A percentile compares a stretch with the other conserved stretches of the same genome.
phyloP scores from a whole-genome alignment of 495 filamentous ascomycete genomes.

The Neurospora sp. region DNA sequence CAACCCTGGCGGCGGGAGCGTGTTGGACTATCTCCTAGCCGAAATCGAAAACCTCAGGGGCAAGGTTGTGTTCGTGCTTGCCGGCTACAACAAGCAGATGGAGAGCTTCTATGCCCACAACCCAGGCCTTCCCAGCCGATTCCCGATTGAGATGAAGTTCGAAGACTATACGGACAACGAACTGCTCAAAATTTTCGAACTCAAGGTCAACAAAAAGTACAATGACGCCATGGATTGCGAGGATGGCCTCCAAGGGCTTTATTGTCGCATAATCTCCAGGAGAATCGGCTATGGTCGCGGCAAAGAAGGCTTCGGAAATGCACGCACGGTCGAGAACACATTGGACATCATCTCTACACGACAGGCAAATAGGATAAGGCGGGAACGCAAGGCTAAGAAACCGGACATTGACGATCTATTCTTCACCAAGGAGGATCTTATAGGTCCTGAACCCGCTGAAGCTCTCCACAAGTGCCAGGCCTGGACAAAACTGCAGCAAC shows the following conservation, averaged over 20 bases:
- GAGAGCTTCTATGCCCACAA: conserved; percentile 73
- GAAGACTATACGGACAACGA: conserved; percentile 60
- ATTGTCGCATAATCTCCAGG: conserved; percentile 51
- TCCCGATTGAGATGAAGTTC: conserved; percentile 57
- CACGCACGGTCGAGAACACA: conserved; percentile 54
- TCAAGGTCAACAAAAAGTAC: conserved; percentile 36
- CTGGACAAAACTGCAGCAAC: conserved; percentile 48
- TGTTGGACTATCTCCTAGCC: conserved; percentile 64
- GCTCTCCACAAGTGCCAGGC: conserved; percentile 39
- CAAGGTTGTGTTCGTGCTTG: conserved; percentile 66
- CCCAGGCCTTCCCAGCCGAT: conserved; percentile 60
- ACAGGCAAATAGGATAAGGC: conserved; percentile 46
- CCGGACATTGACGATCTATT: conserved; percentile 36
- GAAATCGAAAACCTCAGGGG: conserved; percentile 68
- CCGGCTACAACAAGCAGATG: conserved; percentile 72
- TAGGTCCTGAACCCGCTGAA: conserved; percentile 53
- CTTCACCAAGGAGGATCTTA: conserved; percentile 49
- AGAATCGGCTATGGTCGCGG: conserved; percentile 54
- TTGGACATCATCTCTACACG: conserved; percentile 43
- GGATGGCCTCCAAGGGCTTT: conserved; percentile 50
- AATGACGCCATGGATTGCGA: conserved; percentile 47
- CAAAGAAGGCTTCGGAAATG: conserved; percentile 63
- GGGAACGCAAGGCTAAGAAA: conserved; percentile 18
- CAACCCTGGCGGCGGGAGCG: conserved; percentile 43
- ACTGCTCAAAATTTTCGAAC: conserved; percentile 49